These are phyloP conservation scores for Biscogniauxia marginata DNA, from an alignment of 2,329 filamentous ascomycete species.

Conservation along the genomic window DNA sequence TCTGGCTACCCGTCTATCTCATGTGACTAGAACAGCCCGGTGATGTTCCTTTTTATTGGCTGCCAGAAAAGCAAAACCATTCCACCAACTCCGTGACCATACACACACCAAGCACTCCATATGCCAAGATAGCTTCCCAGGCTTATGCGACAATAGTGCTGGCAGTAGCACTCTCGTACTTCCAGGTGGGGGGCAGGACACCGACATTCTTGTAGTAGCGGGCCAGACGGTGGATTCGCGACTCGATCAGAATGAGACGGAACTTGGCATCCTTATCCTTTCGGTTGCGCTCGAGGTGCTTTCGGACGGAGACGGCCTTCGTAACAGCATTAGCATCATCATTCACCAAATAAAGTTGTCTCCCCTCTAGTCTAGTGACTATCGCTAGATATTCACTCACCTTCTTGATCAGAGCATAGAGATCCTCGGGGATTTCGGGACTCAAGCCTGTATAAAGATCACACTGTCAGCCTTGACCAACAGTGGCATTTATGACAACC, in stretches of 20 bases:
- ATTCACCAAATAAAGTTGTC: neutral
- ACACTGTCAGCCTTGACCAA: constrained; percentile 92
- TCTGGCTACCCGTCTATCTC: constrained; percentile 17
- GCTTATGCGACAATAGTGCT: constrained; percentile 88
- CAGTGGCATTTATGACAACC: constrained; percentile 65
- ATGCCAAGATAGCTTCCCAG: constrained; percentile 25
- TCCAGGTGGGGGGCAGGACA: constrained; percentile 88
- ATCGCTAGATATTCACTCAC: constrained; percentile 45
- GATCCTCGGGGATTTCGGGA: constrained; percentile 97
- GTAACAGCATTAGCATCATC: constrained; percentile 17
- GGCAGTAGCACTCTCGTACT: constrained; percentile 97
- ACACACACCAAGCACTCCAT: constrained; percentile 21
- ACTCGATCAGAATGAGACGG: constrained; percentile 99
- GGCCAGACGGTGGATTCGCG: constrained; percentile 98
- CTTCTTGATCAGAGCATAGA: constrained; percentile 99
- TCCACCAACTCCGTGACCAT: constrained; percentile 35
- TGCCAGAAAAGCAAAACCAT: constrained; percentile 31
- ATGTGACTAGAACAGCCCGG: constrained; percentile 19
- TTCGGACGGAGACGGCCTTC: constrained; percentile 94
- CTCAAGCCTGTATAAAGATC: constrained; percentile 88
- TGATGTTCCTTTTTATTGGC: constrained; percentile 20
- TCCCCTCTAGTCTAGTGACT: too few relatives aligned
- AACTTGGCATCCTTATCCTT: constrained; percentile 99
- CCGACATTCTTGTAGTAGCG: constrained; percentile 99
- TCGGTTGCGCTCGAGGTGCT: constrained; percentile 99